Percentiles rank a stretch among this genome's conserved stretches.
Conservation (phyloP, 2,329 filamentous ascomycete genomes). For the Epichloe bromicola region DNA sequence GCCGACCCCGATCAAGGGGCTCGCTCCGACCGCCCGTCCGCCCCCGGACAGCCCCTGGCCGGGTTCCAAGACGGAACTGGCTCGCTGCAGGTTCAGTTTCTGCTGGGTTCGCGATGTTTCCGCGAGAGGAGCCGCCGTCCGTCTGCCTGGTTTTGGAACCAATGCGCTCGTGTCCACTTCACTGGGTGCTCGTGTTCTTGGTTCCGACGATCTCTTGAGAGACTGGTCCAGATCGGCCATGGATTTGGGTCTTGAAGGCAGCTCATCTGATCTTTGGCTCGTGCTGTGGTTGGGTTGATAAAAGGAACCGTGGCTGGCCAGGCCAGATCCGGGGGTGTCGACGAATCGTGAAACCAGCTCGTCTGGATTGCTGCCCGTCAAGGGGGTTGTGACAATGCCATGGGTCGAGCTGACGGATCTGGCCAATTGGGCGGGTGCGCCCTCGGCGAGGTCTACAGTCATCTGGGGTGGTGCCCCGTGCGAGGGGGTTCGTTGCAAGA, state of each 20-base stretch:
- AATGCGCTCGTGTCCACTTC: constrained; percentile 32
- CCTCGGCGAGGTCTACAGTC: constrained; percentile 40
- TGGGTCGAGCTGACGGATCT: constrained; percentile 18
- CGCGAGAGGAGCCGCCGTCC: constrained; percentile 28
- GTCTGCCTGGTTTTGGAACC: constrained; percentile 29
- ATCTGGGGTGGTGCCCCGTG: constrained; percentile 51
- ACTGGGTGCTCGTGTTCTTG: constrained; percentile 10
- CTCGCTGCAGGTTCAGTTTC: constrained; percentile 62
- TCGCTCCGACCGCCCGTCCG: constrained; percentile 27
- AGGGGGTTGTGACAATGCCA: constrained; percentile 13
- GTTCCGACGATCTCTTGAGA: constrained; percentile 11
- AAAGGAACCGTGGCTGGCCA: constrained; percentile 39
- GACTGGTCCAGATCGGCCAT: constrained; percentile 22
- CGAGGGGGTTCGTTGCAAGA: constrained; percentile 52
- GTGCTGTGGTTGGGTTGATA: constrained; percentile 24
- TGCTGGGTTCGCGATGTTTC: constrained; percentile 59
- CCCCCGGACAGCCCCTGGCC: constrained; percentile 29
- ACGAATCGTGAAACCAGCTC: constrained; percentile 49
- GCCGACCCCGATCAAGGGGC: constrained; percentile 38
- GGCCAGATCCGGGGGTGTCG: constrained; percentile 34
- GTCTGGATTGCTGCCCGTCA: constrained; percentile 25
- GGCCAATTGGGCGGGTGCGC: constrained; percentile 25
- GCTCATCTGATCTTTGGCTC: constrained; percentile 18
- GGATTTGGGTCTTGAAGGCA: constrained; percentile 28
- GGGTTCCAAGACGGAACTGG: constrained; percentile 58